These are phyloP conservation scores for Penicillium occitanis DNA, from an alignment of 2,329 filamentous ascomycete genomes.

Conservation along the genomic window DNA sequence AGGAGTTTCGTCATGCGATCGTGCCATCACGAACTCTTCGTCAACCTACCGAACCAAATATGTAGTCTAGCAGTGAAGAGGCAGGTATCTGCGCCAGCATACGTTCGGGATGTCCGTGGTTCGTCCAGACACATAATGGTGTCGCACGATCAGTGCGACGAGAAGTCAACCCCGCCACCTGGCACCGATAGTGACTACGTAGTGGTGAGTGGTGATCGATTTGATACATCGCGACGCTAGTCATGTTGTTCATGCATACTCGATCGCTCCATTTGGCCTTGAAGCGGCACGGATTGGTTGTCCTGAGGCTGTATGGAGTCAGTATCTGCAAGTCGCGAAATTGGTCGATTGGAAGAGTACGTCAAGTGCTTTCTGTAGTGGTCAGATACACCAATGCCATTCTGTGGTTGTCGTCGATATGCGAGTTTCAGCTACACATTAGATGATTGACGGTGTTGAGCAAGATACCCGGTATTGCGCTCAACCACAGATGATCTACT, in stretches of 20 bases:
- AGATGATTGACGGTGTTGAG: background rate
- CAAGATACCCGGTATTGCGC: background rate
- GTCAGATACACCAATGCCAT: background rate
- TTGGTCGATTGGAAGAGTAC: background rate
- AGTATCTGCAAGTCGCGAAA: background rate
- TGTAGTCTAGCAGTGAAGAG: background rate
- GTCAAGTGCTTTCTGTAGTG: background rate
- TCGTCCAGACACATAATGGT: background rate
- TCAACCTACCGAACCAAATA: background rate
- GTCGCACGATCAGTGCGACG: background rate
- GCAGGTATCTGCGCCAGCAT: background rate
- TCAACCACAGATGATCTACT: slow-evolving; percentile 3
- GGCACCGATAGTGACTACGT: background rate
- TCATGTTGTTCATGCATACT: slow-evolving; percentile 7
- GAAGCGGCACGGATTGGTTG: background rate
- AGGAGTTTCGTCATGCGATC: background rate
- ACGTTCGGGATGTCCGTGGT: slow-evolving; percentile 4
- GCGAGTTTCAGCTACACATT: slow-evolving; percentile 9
- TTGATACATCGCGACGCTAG: background rate
- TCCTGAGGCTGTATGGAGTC: background rate
- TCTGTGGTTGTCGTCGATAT: background rate
- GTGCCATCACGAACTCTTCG: background rate
- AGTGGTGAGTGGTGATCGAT: background rate
- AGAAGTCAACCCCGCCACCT: background rate
- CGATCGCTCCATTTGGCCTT: background rate